Evolutionary conservation across 192 early-diverging fungal genomes (phyloP).

Genomic region (Podila epigama): DNA sequence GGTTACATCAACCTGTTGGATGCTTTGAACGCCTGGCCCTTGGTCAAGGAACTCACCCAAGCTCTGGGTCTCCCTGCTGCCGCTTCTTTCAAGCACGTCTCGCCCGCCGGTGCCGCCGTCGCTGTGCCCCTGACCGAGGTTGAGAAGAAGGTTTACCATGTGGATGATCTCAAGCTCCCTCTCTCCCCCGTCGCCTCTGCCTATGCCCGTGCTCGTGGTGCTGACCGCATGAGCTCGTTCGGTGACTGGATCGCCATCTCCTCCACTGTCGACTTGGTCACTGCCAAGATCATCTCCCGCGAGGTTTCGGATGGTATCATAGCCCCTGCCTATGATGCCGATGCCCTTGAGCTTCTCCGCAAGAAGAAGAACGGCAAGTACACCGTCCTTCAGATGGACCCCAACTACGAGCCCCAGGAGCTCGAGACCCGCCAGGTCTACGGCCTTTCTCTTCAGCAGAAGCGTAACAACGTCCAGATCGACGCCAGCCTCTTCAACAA

Average conservation of each 20-base stretch:
- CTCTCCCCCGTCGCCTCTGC: constrained; percentile 89
- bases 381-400: constrained; percentile 93
- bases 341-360: constrained; percentile 87
- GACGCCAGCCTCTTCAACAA: constrained; percentile 80
- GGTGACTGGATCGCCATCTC: constrained; percentile 98
- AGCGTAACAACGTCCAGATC: constrained; percentile 88
- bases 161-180: constrained; percentile 79
- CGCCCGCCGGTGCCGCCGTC: constrained; percentile 97
- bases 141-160: constrained; percentile 91
- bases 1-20: constrained; percentile 99
- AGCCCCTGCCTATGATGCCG: constrained; percentile 87
- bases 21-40: constrained; percentile 95
- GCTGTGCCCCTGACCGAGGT: constrained; percentile 78
- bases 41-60: constrained; percentile 94
- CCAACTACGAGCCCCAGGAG: constrained; percentile 84
- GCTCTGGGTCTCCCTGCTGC: constrained; percentile 92
- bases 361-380: constrained; percentile 99
- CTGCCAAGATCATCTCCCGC: constrained; percentile 93
- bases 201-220: constrained; percentile 97
- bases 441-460: constrained; percentile 91
- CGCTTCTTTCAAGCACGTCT: constrained; percentile 99
- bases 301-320: constrained; percentile 99
- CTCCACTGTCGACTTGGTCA: constrained; percentile 87
- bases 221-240: constrained; percentile 99
- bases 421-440: constrained; percentile 95